Percentiles rank a stretch among this genome's conserved stretches.
Evolutionary conservation across 192 early-diverging fungal species (phyloP).

Genomic region (Rhizophagus clarus): DNA sequence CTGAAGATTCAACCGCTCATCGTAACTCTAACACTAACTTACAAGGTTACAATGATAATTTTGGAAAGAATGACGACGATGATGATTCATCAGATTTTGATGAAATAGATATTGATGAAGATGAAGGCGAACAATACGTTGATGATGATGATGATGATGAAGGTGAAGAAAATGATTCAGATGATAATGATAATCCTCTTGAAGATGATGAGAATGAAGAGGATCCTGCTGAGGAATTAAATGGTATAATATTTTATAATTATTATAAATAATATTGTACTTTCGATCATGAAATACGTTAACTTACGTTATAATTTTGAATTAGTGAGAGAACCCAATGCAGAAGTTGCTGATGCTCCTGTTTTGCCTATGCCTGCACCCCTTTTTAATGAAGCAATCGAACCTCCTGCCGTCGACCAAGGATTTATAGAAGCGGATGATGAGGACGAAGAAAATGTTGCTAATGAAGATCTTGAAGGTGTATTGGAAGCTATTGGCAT

Average conservation of each 20-base stretch:
- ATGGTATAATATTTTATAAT: neutral
- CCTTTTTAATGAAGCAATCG: slow-evolving; percentile 31
- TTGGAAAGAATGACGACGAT: slow-evolving; percentile 33
- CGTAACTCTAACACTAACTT: neutral
- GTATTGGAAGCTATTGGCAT: slow-evolving; percentile 92
- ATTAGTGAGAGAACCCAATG: neutral
- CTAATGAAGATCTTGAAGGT: slow-evolving; percentile 70
- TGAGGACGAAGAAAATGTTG: slow-evolving; percentile 52
- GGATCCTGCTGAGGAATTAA: neutral
- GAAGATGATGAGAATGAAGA: slow-evolving; percentile 10
- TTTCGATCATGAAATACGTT: neutral
- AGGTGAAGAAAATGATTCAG: neutral
- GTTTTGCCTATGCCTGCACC: slow-evolving; percentile 18
- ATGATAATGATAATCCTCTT: neutral
- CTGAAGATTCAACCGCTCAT: neutral
- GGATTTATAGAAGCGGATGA: slow-evolving; percentile 30
- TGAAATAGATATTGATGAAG: slow-evolving; percentile 2
- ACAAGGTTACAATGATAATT: slow-evolving; percentile 33
- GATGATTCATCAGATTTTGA: slow-evolving; percentile 29
- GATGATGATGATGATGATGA: slow-evolving; percentile 10
- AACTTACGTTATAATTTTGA: neutral
- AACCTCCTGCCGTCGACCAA: slow-evolving; percentile 15
- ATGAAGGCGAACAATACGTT: neutral
- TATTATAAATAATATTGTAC: neutral
- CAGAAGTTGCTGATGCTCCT: neutral